Evolutionary conservation across 2,329 filamentous ascomycete genomes (phyloP), one percentile per base, ranked within the genome.

Genomic region (Dactylellina parvicollis): DNA sequence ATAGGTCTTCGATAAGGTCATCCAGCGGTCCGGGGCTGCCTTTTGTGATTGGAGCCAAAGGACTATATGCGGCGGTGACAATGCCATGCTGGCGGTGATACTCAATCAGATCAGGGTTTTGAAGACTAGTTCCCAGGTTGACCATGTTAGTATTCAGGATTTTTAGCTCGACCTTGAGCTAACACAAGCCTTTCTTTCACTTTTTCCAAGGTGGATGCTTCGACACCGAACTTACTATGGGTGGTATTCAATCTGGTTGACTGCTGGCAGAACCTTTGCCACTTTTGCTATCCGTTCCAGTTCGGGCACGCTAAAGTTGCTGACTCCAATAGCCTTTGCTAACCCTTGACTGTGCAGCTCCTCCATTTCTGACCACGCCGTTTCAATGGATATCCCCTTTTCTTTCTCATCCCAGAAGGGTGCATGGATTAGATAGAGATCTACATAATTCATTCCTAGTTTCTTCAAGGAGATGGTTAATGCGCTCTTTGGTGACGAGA

Each of bases 241-340:
- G 80, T 95, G 90, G 78, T 86, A 88, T 82, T 94, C 91, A 78
- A 94, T 90, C 83, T 95, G 91, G 82, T 94, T 93, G 74, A 90
- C 85, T 4, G 86, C 88, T 0, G 91, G 91, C 2, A 83, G 79
- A 72, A 90, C 79, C 76, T 84, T 85, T 55, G 88, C 88, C 3
- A 87, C 86, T 79, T 84, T 79, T 1, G 89, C 81, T 42, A 89
- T 79, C 1, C 81, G 78, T 79, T 89, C 85, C 18, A 90, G 80
- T 75, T 90, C 82, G 1, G 69, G 24, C 7, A 73, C 83, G 59
- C 82, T 82, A 81, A 90, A 94, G 82, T 94, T 95, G 78, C 89
- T 91, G 12, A 95, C 88, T 56, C 91, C 91, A 76, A 95, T 92
- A 64, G 88, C 87, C 76, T 84, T 85, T 52, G 87, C 88, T 73